phyloP scores from a whole-genome alignment of 768 basidiomycete species.

The Lactifluus piperatus region DNA sequence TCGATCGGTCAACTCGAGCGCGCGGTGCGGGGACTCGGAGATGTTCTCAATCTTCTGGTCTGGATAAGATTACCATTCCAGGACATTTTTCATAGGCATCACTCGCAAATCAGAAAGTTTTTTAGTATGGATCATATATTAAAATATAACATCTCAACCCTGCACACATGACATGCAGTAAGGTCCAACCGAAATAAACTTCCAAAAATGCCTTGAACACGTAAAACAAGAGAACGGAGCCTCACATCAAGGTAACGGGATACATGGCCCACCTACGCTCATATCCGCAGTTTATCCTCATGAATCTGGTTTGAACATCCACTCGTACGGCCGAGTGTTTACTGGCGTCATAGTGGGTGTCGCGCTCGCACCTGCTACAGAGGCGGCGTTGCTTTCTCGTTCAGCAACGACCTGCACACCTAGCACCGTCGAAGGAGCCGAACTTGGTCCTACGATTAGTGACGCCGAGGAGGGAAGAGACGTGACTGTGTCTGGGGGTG shows the following conservation, averaged over 20 bases:
- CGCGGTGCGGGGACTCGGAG: too few species aligned
- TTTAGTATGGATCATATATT: background rate
- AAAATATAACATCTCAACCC: background rate
- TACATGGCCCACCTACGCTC: background rate
- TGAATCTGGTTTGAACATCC: slow-evolving; percentile 18
- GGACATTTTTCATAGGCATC: too few species aligned
- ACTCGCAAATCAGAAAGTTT: background rate
- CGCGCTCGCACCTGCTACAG: background rate
- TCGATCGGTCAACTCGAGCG: too few species aligned
- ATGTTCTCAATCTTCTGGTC: too few species aligned
- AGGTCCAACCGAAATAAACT: background rate
- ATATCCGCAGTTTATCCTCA: background rate
- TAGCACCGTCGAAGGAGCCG: background rate
- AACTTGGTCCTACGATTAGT: background rate
- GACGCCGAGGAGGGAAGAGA: background rate
- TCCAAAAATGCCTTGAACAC: background rate
- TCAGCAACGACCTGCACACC: slow-evolving; percentile 12
- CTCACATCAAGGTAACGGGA: slow-evolving; percentile 5
- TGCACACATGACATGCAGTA: slow-evolving; percentile 15
- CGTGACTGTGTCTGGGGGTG: background rate
- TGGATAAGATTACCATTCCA: too few species aligned
- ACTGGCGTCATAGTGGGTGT: slow-evolving; percentile 15
- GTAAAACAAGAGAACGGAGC: background rate
- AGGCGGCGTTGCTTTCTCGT: background rate
- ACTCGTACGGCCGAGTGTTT: slow-evolving; percentile 19